Conservation (phyloP, 352 stramenopile species). For the Phytopythium ostracodes region DNA sequence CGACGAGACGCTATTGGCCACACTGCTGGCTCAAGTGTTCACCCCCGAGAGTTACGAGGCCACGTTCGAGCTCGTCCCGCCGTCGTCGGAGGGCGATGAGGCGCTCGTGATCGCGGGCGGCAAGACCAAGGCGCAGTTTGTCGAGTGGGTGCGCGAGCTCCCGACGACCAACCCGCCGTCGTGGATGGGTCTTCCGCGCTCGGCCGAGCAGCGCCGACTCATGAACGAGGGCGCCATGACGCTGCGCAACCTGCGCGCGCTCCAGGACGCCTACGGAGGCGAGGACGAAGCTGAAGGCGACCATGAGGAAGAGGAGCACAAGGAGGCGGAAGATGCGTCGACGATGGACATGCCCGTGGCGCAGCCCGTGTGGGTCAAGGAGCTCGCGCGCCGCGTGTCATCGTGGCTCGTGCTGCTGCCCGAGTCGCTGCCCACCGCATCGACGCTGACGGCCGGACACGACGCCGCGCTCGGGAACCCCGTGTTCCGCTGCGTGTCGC, state of each 20-base stretch:
- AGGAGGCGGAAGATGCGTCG: constrained; percentile 34
- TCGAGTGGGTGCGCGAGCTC: constrained; percentile 86
- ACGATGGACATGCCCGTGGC: constrained; percentile 15
- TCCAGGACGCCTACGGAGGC: constrained; percentile 77
- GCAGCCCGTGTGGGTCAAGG: constrained; percentile 78
- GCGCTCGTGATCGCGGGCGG: constrained; percentile 80
- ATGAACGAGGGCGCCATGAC: constrained; percentile 73
- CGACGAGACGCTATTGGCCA: constrained; percentile 95
- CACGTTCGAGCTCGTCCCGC: constrained; percentile 61
- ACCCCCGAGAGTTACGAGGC: constrained; percentile 93
- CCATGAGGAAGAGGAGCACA: constrained; percentile 45
- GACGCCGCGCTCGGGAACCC: constrained; percentile 77
- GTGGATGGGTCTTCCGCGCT: constrained; percentile 92
- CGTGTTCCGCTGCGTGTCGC: constrained; percentile 90
- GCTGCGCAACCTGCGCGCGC: constrained; percentile 76
- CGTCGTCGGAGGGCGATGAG: constrained; percentile 52
- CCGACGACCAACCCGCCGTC: constrained; percentile 89
- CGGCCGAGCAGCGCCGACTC: constrained; percentile 89
- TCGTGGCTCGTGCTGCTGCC: constrained; percentile 65
- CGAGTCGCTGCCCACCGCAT: constrained; percentile 31
- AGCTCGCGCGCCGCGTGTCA: constrained; percentile 66
- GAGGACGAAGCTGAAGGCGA: constrained; percentile 23
- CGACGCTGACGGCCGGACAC: constrained; percentile 9
- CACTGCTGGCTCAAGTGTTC: constrained; percentile 93
- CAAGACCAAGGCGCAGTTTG: constrained; percentile 91